A percentile compares a stretch with the other conserved stretches of the same genome.
These are phyloP conservation scores for Aureobasidium namibiae DNA, from an alignment of 2,329 filamentous ascomycete species.

Conservation along the genomic window DNA sequence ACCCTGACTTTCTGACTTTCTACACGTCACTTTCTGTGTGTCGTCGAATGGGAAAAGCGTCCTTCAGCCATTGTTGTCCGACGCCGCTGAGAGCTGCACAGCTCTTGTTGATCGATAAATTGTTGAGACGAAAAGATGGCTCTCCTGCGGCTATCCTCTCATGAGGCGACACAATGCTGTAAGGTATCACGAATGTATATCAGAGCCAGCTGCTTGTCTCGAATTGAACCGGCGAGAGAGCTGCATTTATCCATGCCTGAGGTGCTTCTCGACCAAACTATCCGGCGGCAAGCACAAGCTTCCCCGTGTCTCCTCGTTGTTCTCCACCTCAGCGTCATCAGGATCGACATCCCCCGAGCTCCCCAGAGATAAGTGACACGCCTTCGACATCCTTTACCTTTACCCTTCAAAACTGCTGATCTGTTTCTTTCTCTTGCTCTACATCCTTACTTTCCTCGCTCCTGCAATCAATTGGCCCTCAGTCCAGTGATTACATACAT, in stretches of 20 bases:
- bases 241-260: background rate
- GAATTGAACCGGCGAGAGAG: background rate
- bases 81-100: background rate
- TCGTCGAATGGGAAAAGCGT: background rate
- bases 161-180: background rate
- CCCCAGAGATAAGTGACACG: background rate
- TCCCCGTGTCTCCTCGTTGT: slow-evolving; percentile 4
- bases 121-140: background rate
- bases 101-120: background rate
- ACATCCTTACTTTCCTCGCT: background rate
- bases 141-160: background rate
- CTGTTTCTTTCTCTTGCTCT: background rate
- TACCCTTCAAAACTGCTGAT: background rate
- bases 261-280: background rate
- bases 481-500: background rate
- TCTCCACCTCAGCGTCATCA: background rate
- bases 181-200: no score
- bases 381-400: background rate
- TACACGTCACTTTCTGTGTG: background rate
- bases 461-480: background rate
- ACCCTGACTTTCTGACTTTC: slow-evolving; percentile 3
- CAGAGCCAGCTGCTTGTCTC: background rate
- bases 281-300: background rate
- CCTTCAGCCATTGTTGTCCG: background rate
- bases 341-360: background rate